These are phyloP conservation scores for Mycena sanguinolenta DNA, from an alignment of 768 basidiomycete species.

Conservation along the genomic window DNA sequence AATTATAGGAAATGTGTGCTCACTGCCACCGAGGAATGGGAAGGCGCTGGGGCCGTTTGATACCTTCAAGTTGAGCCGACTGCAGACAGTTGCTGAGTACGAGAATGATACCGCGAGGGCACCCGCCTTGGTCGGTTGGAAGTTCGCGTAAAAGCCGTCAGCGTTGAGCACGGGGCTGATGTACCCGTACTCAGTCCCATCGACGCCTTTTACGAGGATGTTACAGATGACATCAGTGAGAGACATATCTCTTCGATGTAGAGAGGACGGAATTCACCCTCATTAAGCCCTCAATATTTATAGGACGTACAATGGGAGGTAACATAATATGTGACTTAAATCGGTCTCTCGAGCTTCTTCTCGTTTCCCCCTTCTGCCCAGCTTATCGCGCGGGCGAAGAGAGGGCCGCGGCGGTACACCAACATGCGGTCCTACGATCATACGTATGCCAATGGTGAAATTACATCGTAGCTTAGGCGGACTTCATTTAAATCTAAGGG, in stretches of 20 bases:
- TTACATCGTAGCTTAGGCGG: neutral
- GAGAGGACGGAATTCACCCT: neutral
- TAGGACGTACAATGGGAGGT: neutral
- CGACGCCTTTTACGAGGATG: neutral
- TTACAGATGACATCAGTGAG: neutral
- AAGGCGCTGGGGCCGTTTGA: conserved; percentile 1
- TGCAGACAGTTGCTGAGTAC: neutral
- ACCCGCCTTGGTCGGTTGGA: neutral
- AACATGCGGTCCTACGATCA: neutral
- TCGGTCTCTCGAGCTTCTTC: neutral
- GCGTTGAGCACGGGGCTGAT: neutral
- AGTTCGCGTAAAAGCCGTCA: neutral
- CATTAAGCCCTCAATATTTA: neutral
- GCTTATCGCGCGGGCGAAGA: neutral
- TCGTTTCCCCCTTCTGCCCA: neutral
- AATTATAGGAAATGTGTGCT: neutral
- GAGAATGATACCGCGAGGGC: conserved; percentile 8
- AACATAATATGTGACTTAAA: neutral
- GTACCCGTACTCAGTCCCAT: conserved; percentile 11
- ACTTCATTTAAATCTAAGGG: neutral
- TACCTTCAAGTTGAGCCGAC: conserved; percentile 4
- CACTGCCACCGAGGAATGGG: conserved; percentile 17
- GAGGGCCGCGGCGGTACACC: neutral
- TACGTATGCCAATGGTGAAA: neutral
- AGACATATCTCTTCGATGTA: neutral